A percentile compares a stretch with the other conserved stretches of the same genome.
phyloP scores from a whole-genome alignment of 2,329 filamentous ascomycete genomes.

The Diaporthe sp. region DNA sequence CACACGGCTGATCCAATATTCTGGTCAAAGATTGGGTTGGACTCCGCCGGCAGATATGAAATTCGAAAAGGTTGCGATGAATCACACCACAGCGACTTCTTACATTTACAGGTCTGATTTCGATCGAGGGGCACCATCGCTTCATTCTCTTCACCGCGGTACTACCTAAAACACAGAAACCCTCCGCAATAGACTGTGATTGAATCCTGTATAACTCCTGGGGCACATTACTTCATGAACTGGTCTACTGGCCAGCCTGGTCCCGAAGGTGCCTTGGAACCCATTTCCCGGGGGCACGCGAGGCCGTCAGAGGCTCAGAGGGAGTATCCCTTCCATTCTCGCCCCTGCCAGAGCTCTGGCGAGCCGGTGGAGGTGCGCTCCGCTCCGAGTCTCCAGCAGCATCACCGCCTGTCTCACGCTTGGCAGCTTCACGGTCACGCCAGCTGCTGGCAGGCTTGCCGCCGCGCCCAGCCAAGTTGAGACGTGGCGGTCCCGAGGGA shows the following conservation, averaged over 20 bases:
- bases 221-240: conserved; percentile 33
- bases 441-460: conserved; percentile 62
- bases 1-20: too few species aligned
- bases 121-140: conserved; percentile 27
- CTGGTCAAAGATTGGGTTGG: background rate
- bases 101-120: conserved; percentile 35
- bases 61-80: background rate
- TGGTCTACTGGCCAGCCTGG: conserved; percentile 37
- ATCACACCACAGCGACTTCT: conserved; percentile 35
- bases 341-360: conserved; percentile 58
- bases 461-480: conserved; percentile 61
- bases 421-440: conserved; percentile 72
- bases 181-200: conserved; percentile 35
- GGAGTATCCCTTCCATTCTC: conserved; percentile 58
- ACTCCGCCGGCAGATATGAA: background rate
- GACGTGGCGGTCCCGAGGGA: conserved; percentile 65
- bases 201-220: conserved; percentile 32
- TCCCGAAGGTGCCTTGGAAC: conserved; percentile 62
- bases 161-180: conserved; percentile 37
- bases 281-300: conserved; percentile 70
- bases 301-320: conserved; percentile 65
- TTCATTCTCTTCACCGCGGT: conserved; percentile 37
- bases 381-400: conserved; percentile 41
- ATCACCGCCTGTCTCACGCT: conserved; percentile 50
- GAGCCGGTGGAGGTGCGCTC: conserved; percentile 50